Base-by-base conservation (phyloP, 805 yeast genomes). In the Saccharomycopsis sp. region DNA sequence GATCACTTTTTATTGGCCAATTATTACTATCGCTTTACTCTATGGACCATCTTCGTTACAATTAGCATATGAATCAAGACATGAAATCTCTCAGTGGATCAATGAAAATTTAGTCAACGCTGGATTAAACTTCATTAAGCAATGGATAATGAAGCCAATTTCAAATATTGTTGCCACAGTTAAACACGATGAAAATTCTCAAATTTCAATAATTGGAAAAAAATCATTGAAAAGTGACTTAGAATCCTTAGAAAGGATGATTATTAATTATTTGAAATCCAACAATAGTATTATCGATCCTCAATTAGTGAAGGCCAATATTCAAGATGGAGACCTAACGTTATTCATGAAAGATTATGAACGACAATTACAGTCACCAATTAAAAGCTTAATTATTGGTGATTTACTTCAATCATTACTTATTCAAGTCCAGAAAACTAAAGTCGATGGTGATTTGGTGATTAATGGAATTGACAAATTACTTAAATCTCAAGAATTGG, bases 361-460 rank as follows among this genome's bases (percentile, higher is more conserved):
- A 56, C 55, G 64, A 21, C 90, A 87, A 53, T 66, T 93, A 47
- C 74, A 77, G 47, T 59, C 68, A 4, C 97, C 97, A 0, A 57
- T 88, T 38, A 71, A 67, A 44, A 78, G 81, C 29, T 54, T 80
- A 2, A 47, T 88, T 2, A 62, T 64, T 11, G 98, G 97, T 3
- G 76, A 79, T 45, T 70, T 90, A 52, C 62, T 88, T 6, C 71
- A 95, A 44, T 79, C 89, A 13, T 61, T 93, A 38, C 65, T 93
- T 56, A 89, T 90, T 51, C 97, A 93, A 61, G 69, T 93, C n/a
- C 98, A 90, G 61, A 90, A 93, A 63, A 82, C 95, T 9, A 90
- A 90, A 62, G 97, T 93, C 4, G 98, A 90, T 60, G 96, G 95
- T 6, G 88, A 85, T 29, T 67, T 88, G 4, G 97, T 96, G 0